Evolutionary conservation across 1,139 yeast species (phyloP).

Genomic region (Blastobotrys serpentis): DNA sequence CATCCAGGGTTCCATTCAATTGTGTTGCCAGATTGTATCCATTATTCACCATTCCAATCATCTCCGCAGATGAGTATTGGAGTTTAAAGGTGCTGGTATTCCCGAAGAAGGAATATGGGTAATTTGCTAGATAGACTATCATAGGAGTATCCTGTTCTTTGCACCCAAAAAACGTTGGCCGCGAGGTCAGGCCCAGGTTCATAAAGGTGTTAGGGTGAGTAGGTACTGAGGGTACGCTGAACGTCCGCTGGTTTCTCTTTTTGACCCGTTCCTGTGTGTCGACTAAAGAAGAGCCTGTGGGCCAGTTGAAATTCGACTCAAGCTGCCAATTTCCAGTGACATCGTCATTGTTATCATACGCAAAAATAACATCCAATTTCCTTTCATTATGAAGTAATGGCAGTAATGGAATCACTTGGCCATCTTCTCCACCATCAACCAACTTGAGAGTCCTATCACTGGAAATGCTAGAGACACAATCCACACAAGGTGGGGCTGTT

Average conservation of each 20-base stretch:
- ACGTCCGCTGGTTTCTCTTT: conserved; percentile 27
- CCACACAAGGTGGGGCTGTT: conserved; percentile 14
- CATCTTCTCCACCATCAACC: conserved; percentile 91
- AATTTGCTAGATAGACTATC: conserved; percentile 75
- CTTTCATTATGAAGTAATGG: conserved; percentile 75
- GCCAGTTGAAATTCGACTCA: conserved; percentile 28
- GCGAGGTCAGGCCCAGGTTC: conserved; percentile 43
- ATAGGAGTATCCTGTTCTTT: conserved; percentile 53
- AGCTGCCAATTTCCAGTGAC: conserved; percentile 66
- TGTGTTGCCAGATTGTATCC: conserved; percentile 80
- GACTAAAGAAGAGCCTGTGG: conserved; percentile 64
- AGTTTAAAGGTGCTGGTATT: conserved; percentile 74
- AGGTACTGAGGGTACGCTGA: conserved; percentile 86
- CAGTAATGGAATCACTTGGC: conserved; percentile 71
- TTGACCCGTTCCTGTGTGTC: conserved; percentile 54
- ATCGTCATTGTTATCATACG: conserved; percentile 85
- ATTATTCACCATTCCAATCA: conserved; percentile 62
- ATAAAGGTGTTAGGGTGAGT: conserved; percentile 57
- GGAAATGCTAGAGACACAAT: neutral
- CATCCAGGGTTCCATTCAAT: conserved; percentile 68
- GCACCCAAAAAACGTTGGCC: conserved; percentile 82
- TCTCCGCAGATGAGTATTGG: conserved; percentile 58
- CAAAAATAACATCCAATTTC: conserved; percentile 74
- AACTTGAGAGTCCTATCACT: conserved; percentile 48
- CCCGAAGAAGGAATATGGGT: conserved; percentile 63